Evolutionary conservation across 148 eudicot genomes (phyloP).

Genomic region (Rhododendron griersonianum): DNA sequence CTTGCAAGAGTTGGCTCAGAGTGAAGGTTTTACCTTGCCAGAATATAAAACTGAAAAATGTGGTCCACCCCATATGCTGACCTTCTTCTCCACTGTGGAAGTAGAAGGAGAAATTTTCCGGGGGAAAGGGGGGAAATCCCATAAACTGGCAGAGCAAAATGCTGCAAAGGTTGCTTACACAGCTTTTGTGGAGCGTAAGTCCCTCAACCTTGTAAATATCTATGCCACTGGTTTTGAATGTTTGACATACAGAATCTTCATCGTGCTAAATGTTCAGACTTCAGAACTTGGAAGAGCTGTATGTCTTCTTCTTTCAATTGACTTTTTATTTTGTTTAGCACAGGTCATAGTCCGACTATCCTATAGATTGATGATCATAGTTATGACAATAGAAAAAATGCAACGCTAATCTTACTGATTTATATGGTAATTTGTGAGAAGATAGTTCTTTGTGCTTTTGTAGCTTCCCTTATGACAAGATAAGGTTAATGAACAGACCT

Average conservation of each 20-base stretch:
- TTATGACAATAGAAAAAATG: neutral
- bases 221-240: neutral
- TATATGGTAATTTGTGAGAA: neutral
- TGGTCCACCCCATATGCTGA: conserved; percentile 13
- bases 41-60: conserved; percentile 7
- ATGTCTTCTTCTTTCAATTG: neutral
- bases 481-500: neutral
- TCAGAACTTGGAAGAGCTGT: neutral
- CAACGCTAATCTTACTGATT: neutral
- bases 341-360: neutral
- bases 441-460: neutral
- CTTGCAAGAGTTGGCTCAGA: conserved; percentile 22
- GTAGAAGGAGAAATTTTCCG: conserved; percentile 28
- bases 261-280: neutral
- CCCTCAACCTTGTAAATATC: neutral
- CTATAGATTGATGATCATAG: neutral
- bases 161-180: conserved; percentile 38
- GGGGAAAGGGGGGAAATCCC: conserved; percentile 24
- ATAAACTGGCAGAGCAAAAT: conserved; percentile 35
- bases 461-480: neutral
- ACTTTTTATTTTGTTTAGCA: neutral
- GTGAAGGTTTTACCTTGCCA: conserved; percentile 12
- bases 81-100: conserved; percentile 27
- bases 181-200: conserved; percentile 25
- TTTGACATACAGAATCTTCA: neutral